Conservation (phyloP, 2,329 filamentous ascomycete species). For the Cryphonectria naterciae region DNA sequence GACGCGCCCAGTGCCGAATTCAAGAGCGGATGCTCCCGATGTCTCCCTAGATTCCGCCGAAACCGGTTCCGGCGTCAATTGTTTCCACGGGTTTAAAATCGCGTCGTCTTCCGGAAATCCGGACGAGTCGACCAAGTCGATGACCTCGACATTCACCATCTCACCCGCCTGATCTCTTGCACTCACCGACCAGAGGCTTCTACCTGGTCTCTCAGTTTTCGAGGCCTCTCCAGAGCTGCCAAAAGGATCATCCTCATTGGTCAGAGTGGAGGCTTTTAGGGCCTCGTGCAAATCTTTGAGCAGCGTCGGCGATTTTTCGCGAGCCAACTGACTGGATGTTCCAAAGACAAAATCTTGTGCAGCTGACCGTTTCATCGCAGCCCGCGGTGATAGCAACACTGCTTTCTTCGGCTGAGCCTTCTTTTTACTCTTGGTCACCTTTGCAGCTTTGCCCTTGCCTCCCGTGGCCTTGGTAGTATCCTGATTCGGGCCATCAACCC, state of each 20-base stretch:
- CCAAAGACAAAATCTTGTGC: constrained; percentile 82
- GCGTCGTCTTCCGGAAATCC: constrained; percentile 33
- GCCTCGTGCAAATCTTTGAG: constrained; percentile 66
- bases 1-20: constrained; percentile 18
- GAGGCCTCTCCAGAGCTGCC: constrained; percentile 33
- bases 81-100: constrained; percentile 37
- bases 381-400: constrained; percentile 68
- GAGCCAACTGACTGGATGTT: constrained; percentile 80
- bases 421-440: constrained; percentile 43
- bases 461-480: constrained; percentile 35
- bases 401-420: constrained; percentile 46
- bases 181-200: constrained; percentile 70
- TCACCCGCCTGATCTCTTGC: constrained; percentile 68
- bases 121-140: constrained; percentile 60
- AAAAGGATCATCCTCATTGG: constrained; percentile 45
- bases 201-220: constrained; percentile 19
- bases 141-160: constrained; percentile 64
- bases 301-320: constrained; percentile 71
- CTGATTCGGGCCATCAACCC: constrained; percentile 37
- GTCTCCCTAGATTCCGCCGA: constrained; percentile 11
- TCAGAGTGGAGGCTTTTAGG: constrained; percentile 60
- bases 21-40: constrained; percentile 20
- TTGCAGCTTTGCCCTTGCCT: constrained; percentile 44
- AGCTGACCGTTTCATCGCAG: constrained; percentile 67
- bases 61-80: constrained; percentile 29